These are phyloP conservation scores for Metarhizium album DNA, from an alignment of 2,329 filamentous ascomycete species.

Conservation along the genomic window DNA sequence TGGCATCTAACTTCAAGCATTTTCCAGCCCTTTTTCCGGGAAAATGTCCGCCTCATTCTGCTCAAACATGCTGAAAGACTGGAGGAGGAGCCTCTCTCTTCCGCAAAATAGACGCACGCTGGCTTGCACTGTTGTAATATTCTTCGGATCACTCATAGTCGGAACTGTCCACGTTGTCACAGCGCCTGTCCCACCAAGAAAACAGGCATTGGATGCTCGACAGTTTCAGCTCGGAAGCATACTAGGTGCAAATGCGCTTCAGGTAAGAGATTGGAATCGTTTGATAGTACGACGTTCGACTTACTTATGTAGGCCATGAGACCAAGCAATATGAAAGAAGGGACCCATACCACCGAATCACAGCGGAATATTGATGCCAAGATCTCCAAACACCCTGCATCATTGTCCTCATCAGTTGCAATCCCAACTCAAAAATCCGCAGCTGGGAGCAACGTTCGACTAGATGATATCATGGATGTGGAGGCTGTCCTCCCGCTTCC, in stretches of 20 bases:
- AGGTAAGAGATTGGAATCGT: slow-evolving; percentile 7
- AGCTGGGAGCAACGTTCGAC: not conserved
- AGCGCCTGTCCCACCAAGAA: not conserved
- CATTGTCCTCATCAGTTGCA: not conserved
- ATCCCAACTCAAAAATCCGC: not conserved
- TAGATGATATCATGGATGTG: not conserved
- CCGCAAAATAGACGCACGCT: not conserved
- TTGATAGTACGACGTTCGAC: not conserved
- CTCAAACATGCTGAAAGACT: not conserved
- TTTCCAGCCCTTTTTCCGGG: not conserved
- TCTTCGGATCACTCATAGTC: slow-evolving; percentile 6
- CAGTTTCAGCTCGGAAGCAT: slow-evolving; percentile 17
- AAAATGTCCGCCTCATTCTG: not conserved
- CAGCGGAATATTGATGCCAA: not conserved
- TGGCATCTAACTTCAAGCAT: not conserved
- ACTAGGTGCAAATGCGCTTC: slow-evolving; percentile 6
- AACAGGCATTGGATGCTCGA: slow-evolving; percentile 6
- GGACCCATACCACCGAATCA: not conserved
- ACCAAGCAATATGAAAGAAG: not conserved
- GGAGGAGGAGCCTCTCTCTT: not conserved
- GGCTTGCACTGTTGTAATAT: not conserved
- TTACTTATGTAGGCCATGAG: not conserved
- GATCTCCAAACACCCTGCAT: not conserved
- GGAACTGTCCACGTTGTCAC: slow-evolving; percentile 2
- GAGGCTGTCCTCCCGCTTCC: not conserved